Evolutionary conservation across 768 basidiomycete species (phyloP), one percentile per base, ranked within the genome.

Genomic region (Paxillus ammoniavirescens): DNA sequence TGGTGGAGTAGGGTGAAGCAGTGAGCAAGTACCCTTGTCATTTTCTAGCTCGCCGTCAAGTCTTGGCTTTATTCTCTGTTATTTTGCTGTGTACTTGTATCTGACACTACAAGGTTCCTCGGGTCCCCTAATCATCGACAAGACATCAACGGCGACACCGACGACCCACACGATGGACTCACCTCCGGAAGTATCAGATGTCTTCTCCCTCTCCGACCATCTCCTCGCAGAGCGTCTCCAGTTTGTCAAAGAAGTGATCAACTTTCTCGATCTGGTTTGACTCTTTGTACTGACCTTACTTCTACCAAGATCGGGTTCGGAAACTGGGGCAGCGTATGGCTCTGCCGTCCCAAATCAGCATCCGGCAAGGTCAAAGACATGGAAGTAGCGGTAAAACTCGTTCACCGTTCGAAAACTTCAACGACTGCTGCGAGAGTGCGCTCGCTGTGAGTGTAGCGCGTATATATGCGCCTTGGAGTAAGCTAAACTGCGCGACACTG

Each of bases 251-350:
- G 89, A 90, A 78, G 88, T 84, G 58, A 17, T 75, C 28, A n/a
- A 46, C 45, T 15, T 21, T 21, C 21, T 44, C 30, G 52, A 49
- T 52, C 44, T 21, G 17, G 15, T n/a, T 6, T 6, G 26, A 8
- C 6, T 0, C 28, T 12, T 10, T 28, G 49, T 33, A 12, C 49
- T 66, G 56, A 56, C 37, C 33, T 17, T 53, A 0, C 38, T 35
- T 42, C 31, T 42, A 2, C 50, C n/a, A 54, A 93, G 89, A 88
- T 93, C 74, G 92, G 92, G 31, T 91, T 82, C 65, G 92, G 93
- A 41, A 94, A 93, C 73, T 96, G 93, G 93, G 93, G 93, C 36
- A 88, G 86, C 66, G 91, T 93, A 57, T 93, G 89, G 91, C 72
- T 89, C 59, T 89, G 86, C 65, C 74, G 73, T 35, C 83, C 86